Evolutionary conservation across 805 yeast genomes (phyloP).

Genomic region (Yarrowia porcina): DNA sequence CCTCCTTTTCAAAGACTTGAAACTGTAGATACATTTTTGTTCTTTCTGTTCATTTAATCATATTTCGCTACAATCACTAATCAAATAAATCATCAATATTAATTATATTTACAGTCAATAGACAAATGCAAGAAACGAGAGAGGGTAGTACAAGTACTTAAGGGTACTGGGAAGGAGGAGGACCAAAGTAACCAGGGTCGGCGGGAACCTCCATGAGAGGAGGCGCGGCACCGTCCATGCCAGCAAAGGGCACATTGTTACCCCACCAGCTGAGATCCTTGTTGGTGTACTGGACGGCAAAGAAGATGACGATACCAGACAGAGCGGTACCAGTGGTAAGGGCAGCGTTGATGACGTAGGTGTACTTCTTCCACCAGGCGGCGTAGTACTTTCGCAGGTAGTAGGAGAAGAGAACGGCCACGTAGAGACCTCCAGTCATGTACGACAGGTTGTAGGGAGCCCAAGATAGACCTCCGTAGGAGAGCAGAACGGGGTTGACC

Average conservation of each 20-base stretch:
- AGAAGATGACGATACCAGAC: constrained; percentile 47
- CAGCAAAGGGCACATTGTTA: constrained; percentile 38
- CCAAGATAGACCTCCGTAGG: constrained; percentile 45
- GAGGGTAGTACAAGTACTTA: no score
- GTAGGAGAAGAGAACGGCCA: constrained; percentile 47
- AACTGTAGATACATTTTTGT: no score
- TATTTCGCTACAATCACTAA: no score
- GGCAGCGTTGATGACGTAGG: constrained; percentile 49
- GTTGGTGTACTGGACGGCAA: constrained; percentile 42
- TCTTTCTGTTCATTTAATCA: no score
- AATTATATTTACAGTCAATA: constrained; percentile 2
- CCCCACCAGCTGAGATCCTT: constrained; percentile 51
- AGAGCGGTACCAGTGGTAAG: constrained; percentile 51
- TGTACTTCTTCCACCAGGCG: constrained; percentile 54
- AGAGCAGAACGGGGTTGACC: constrained; percentile 45
- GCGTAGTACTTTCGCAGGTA: constrained; percentile 43
- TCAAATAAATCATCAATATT: neutral
- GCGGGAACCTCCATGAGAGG: constrained; percentile 26
- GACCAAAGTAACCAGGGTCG: constrained; percentile 29
- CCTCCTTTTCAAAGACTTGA: no score
- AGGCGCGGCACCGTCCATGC: constrained; percentile 29
- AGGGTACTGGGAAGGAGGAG: constrained; percentile 29
- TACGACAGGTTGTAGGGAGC: constrained; percentile 45
- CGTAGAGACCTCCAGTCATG: constrained; percentile 43
- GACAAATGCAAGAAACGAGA: neutral